phyloP scores from a whole-genome alignment of 1,139 yeast genomes.

The Yamadazyma epiphylla region DNA sequence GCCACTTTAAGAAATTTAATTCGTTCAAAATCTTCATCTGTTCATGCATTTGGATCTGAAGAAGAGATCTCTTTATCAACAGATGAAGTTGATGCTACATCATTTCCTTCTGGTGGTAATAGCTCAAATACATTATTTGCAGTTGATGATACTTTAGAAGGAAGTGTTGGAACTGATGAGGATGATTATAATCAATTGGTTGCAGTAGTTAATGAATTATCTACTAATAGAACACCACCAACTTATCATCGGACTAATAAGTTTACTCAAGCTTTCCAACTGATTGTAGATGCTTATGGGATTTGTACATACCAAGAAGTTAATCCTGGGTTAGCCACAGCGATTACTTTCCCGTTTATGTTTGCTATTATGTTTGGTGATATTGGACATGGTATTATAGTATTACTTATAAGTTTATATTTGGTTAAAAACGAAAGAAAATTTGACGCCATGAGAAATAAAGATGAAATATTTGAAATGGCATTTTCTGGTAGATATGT shows the following conservation, averaged over 20 bases:
- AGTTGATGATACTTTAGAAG: slow-evolving; percentile 37
- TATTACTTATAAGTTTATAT: slow-evolving; percentile 66
- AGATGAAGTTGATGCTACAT: slow-evolving; percentile 6
- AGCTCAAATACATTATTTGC: slow-evolving; percentile 40
- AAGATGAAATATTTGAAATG: slow-evolving; percentile 96
- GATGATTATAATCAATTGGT: slow-evolving; percentile 30
- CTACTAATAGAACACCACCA: slow-evolving; percentile 86
- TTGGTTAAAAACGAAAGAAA: slow-evolving; percentile 67
- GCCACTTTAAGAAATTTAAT: slow-evolving; percentile 23
- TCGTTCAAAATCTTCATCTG: slow-evolving; percentile 17
- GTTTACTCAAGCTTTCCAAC: slow-evolving; percentile 88
- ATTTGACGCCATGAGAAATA: slow-evolving; percentile 60
- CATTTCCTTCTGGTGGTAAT: slow-evolving; percentile 2
- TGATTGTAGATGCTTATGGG: slow-evolving; percentile 93
- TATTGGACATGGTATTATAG: slow-evolving; percentile 87
- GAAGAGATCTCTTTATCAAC: slow-evolving; percentile 20
- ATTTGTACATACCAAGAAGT: slow-evolving; percentile 92
- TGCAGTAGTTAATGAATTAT: slow-evolving; percentile 70
- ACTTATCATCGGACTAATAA: slow-evolving; percentile 90
- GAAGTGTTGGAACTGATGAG: slow-evolving; percentile 15
- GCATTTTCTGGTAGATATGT: slow-evolving; percentile 92
- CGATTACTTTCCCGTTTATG: slow-evolving; percentile 96
- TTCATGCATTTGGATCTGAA: slow-evolving; percentile 12
- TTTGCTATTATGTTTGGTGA: slow-evolving; percentile 99
- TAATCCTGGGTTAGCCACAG: slow-evolving; percentile 92